Evolutionary conservation across 2,329 filamentous ascomycete species (phyloP), one percentile per base, ranked within the genome.

Genomic region (Phoma sp.): DNA sequence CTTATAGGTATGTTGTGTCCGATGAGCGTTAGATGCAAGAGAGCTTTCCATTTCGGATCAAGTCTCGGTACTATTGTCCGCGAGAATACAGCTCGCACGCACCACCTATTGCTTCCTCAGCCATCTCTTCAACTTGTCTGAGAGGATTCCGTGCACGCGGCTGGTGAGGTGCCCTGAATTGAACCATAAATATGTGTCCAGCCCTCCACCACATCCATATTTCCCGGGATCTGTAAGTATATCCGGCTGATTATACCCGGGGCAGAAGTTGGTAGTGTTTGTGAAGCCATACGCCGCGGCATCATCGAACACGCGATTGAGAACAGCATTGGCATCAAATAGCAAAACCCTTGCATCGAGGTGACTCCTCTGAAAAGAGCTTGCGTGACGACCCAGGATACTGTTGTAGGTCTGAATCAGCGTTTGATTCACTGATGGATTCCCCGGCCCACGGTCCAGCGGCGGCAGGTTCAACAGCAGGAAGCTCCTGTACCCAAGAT

Each of bases 181-280:
- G 46, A 77, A 81, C 79, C 79, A 81, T 47, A 81, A 79, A 60
- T 81, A 81, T 35, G 75, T 70, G 5, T 72, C 59, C 47, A 80
- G 57, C 2, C 61, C 61, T 13, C 76, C 72, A 39, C 73, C 68
- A 63, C 79, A 82, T 3, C 78, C 79, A 68, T 82, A 81, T 18
- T 69, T 71, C 14, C 57, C 65, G 51, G 79, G 79, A 47, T 80
- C 70, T 4, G 64, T 72, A 10, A 65, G 62, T 33, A 82, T 76
- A 68, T 80, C 78, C 2, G 77, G 75, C 55, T 80, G 77, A 57
- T 80, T 72, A 59, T 79, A 82, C 0, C 67, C 73, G 6, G 71
- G 60, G 58, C 79, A 82, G 49, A 76, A 82, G 2, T 60, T 64
- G 3, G 79, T 82, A 1, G 76, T 74, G 47, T 82, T 82, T 42